phyloP scores from a whole-genome alignment of 257 asterid species.

The Pogostemon cablin region DNA sequence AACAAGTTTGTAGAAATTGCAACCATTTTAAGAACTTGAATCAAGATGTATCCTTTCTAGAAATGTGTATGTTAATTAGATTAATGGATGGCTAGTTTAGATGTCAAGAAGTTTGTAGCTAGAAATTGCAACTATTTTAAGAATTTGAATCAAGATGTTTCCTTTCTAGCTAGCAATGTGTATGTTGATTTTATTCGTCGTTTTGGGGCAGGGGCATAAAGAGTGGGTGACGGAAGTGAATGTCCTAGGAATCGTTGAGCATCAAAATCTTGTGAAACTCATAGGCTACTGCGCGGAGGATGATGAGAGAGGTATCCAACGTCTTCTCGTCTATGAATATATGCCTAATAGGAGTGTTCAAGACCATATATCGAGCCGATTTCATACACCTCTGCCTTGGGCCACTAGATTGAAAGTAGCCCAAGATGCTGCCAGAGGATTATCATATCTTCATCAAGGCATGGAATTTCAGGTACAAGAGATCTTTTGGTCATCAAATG shows the following conservation, averaged over 20 bases:
- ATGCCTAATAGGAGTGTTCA: slow-evolving; percentile 75
- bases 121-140: too few relatives aligned
- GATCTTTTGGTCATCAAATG: not conserved
- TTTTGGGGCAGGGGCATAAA: slow-evolving; percentile 72
- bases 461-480: slow-evolving; percentile 82
- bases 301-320: slow-evolving; percentile 88
- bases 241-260: slow-evolving; percentile 81
- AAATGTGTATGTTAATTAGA: not conserved
- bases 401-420: slow-evolving; percentile 65
- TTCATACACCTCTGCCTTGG: slow-evolving; percentile 77
- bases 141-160: too few relatives aligned
- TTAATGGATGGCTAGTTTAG: too few relatives aligned
- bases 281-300: slow-evolving; percentile 88
- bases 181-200: not conserved
- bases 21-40: too few relatives aligned
- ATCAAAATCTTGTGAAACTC: slow-evolving; percentile 82
- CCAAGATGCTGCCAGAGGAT: slow-evolving; percentile 75
- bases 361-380: slow-evolving; percentile 72
- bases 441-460: slow-evolving; percentile 87
- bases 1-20: too few relatives aligned
- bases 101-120: too few relatives aligned
- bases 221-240: slow-evolving; percentile 97
- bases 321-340: slow-evolving; percentile 75
- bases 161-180: too few relatives aligned
- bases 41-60: too few relatives aligned